These are phyloP conservation scores for Colletotrichum tanaceti DNA, from an alignment of 2,329 filamentous ascomycete genomes.

Conservation along the genomic window DNA sequence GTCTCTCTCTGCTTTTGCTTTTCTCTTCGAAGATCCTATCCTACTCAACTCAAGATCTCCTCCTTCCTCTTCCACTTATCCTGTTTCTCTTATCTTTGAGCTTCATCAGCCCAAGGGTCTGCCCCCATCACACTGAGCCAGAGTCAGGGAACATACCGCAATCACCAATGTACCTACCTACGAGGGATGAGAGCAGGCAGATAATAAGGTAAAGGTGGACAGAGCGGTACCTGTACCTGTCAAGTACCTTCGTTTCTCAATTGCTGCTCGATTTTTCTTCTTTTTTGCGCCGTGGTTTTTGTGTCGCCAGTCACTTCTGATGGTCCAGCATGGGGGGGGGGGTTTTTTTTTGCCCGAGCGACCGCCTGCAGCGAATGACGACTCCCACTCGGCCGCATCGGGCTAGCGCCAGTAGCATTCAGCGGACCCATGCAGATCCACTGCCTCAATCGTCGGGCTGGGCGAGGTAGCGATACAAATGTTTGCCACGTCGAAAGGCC, in stretches of 20 bases:
- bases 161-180: too few species aligned
- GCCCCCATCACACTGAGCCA: too few species aligned
- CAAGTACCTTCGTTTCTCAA: background rate
- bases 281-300: background rate
- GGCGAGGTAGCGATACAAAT: conserved; percentile 15
- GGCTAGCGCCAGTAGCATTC: conserved; percentile 18
- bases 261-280: background rate
- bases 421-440: conserved; percentile 35
- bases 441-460: conserved; percentile 33
- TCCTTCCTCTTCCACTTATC: too few species aligned
- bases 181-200: background rate
- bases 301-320: background rate
- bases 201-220: background rate
- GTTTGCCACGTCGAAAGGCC: background rate
- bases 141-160: too few species aligned
- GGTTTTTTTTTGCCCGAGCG: conserved; percentile 31
- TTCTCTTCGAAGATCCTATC: too few species aligned
- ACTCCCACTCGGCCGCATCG: conserved; percentile 1
- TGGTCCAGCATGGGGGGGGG: conserved; percentile 29
- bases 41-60: too few species aligned
- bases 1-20: too few species aligned
- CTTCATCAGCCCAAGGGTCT: too few species aligned
- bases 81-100: too few species aligned
- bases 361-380: conserved; percentile 41
- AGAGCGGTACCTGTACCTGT: conserved; percentile 2